Evolutionary conservation across 2,329 filamentous ascomycete species (phyloP), one percentile per base, ranked within the genome.

Genomic region (Neurospora sp.): DNA sequence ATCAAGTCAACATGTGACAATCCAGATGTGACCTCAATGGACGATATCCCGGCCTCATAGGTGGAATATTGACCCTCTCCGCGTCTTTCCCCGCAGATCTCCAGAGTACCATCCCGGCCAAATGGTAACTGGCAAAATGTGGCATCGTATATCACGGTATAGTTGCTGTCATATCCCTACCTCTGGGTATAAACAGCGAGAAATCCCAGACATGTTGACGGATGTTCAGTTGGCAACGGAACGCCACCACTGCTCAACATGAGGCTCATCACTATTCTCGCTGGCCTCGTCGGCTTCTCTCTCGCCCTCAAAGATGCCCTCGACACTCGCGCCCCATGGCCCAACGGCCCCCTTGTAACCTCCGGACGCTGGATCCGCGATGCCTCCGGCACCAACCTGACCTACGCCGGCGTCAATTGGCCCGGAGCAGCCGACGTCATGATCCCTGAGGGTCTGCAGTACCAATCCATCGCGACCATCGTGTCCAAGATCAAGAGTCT

Each of bases 401-500:
- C 80, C 6, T 83, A 85, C 69, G 86, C 84, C 4, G 87, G 87
- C 0, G 82, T 83, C 12, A 90, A 90, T 73, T 90, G 87, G 88
- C 86, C 87, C 0, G 88, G 87, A 0, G 83, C 86, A 17, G 83
- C 82, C 65, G 87, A 89, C 65, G 82, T 85, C n/a, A 89, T 90
- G 87, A 81, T 90, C 0, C 88, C 87, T 0, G 88, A 90, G 72
- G 88, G 88, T 3, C 81, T 90, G 2, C 87, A 89, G 75, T 88
- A 88, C 77, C 83, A 84, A 41, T 89, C 87, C 0, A 81, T 90
- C 66, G 79, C 81, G 43, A 79, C 77, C 8, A 85, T 90, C 41
- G 83, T 89, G 0, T 77, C 82, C 3, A 84, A 84, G 77, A 82
- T 89, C 74, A 88, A 87, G 74, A 83, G 83, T 70, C 75, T 89